Conservation (phyloP, 352 stramenopile genomes). For the Phytopythium helicoides region DNA sequence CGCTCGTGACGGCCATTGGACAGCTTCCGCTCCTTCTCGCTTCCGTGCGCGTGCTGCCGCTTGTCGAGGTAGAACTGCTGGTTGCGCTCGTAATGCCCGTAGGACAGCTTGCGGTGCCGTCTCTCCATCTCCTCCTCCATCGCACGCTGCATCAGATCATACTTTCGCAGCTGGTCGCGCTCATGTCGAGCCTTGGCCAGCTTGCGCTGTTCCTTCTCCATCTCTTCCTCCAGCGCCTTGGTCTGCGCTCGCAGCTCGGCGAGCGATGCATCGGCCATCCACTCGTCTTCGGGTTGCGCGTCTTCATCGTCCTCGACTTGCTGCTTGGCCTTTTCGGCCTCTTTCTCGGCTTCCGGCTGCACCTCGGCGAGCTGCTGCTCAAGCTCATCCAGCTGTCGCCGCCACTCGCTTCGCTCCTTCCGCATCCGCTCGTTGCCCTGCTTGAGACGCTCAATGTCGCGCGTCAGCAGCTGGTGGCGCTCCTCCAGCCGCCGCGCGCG, state of each 20-base stretch:
- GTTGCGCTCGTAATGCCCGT: background rate
- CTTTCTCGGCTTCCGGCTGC: constrained; percentile 23
- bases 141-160: constrained; percentile 11
- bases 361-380: constrained; percentile 32
- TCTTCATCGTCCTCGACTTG: background rate
- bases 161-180: constrained; percentile 49
- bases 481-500: constrained; percentile 39
- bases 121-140: constrained; percentile 18
- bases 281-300: constrained; percentile 25
- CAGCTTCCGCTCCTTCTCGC: too few relatives aligned
- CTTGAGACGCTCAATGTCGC: constrained; percentile 51
- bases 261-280: constrained; percentile 44
- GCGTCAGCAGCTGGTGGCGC: constrained; percentile 41
- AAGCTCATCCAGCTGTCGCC: constrained; percentile 39
- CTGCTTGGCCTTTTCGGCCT: background rate
- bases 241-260: constrained; percentile 28
- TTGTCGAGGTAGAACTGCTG: too few relatives aligned
- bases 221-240: constrained; percentile 46
- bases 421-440: constrained; percentile 49
- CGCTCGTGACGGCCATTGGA: too few relatives aligned
- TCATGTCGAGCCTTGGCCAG: constrained; percentile 40
- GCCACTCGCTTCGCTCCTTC: constrained; percentile 41
- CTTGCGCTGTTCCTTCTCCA: constrained; percentile 51
- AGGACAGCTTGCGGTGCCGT: constrained; percentile 16
- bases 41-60: too few relatives aligned